Evolutionary conservation across 495 filamentous ascomycete genomes (phyloP).

Genomic region (Lentithecium fluviatile): DNA sequence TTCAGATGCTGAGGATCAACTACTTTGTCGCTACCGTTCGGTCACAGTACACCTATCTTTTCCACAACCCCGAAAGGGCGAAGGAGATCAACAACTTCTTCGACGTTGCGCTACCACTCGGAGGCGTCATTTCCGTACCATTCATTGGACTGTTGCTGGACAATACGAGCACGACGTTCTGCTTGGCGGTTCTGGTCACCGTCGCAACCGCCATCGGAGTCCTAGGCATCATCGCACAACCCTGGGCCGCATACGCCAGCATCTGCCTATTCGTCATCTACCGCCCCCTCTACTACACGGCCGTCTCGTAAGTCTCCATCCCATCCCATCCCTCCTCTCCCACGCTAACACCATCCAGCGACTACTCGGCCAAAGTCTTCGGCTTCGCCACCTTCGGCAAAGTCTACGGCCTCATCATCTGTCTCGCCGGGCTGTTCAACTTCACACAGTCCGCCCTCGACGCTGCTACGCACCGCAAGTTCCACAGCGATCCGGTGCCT

Average conservation of each 20-base stretch:
- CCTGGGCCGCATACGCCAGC: conserved; percentile 73
- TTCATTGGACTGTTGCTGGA: conserved; percentile 87
- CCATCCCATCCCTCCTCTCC: neutral
- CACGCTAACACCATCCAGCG: conserved; percentile 48
- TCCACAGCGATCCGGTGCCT: conserved; percentile 69
- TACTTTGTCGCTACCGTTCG: conserved; percentile 94
- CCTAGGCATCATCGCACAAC: conserved; percentile 70
- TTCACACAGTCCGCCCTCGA: conserved; percentile 84
- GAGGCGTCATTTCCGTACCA: conserved; percentile 79
- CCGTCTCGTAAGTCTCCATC: conserved; percentile 58
- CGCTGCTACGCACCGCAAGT: conserved; percentile 70
- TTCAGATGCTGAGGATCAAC: conserved; percentile 95
- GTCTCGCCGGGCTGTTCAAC: conserved; percentile 80
- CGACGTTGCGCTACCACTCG: conserved; percentile 82
- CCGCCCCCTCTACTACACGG: conserved; percentile 73
- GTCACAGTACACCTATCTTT: conserved; percentile 77
- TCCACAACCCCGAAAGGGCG: conserved; percentile 59
- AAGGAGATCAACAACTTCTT: conserved; percentile 77
- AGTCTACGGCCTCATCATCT: conserved; percentile 94
- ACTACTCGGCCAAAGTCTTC: conserved; percentile 94
- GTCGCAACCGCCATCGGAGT: conserved; percentile 75
- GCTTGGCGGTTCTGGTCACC: conserved; percentile 70
- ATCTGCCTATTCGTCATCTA: conserved; percentile 77
- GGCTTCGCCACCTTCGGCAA: conserved; percentile 93
- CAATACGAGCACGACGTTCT: conserved; percentile 67